Base-by-base conservation (phyloP, 331 rosid genomes). In the Saraca asoca region DNA sequence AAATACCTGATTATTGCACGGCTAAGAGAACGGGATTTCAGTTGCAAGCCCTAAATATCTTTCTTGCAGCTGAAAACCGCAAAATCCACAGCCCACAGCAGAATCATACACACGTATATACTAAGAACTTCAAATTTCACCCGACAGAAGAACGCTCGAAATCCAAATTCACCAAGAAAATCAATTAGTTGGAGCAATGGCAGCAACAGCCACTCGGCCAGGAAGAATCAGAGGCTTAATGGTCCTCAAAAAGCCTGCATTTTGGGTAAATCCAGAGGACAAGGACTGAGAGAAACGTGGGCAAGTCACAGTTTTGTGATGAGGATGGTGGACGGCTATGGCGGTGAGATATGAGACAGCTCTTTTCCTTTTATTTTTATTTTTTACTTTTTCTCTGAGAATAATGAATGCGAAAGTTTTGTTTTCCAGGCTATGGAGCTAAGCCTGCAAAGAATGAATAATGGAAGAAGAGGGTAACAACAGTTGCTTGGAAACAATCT, bases 1-100 rank as follows among this genome's bases (percentile, higher is more conserved):
- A 54, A 75, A 72, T 86, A 88, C 96, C 97, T 82, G 84, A 78
- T 19, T 17, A 68, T 53, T 35, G 50, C 5, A 44, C n/a, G 12
- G 39, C 10, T 66, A 18, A 38, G 51, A 42, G 50, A 31, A 33
- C 5, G 37, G 44, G 76, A 24, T 39, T 67, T 54, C 64, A 57
- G 50, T 7, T 6, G 62, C 14, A 69, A 80, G 42, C 78, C 81
- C 80, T 46, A 77, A 65, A 34, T 19, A 38, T 8, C 11, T 51
- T 19, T 38, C 55, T 18, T 17, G 57, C 12, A 72, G 58, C 71
- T 12, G 57, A 75, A 70, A 54, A 74, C 61, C 63, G 50, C 76
- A 70, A 73, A 75, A 54, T 69, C 59, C 51, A 73, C 51, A 20
- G 4, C 12, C 15, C 64, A 31, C 14, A 64, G 44, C 49, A 29